Percentiles rank a stretch among this genome's conserved stretches.
These are phyloP conservation scores for Gentiana dahurica DNA, from an alignment of 257 asterid genomes.

Conservation along the genomic window DNA sequence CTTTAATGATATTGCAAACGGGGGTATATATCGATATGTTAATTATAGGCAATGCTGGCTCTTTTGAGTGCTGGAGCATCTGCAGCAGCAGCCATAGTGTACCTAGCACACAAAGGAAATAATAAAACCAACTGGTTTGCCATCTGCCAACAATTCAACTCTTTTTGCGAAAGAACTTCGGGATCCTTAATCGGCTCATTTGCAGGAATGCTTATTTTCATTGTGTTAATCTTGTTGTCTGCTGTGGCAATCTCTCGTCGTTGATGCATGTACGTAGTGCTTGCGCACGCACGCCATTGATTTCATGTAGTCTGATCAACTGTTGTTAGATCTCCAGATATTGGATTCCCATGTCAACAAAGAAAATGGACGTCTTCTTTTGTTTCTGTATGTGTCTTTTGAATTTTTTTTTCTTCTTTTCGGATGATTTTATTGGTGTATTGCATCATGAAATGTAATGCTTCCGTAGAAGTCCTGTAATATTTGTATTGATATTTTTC, in stretches of 20 bases:
- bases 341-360: no score
- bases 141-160: conserved; percentile 61
- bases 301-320: no score
- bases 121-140: conserved; percentile 60
- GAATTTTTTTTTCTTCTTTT: no score
- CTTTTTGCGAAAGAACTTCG: conserved; percentile 58
- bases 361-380: no score
- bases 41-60: conserved; percentile 44
- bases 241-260: conserved; percentile 42
- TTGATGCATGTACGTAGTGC: conserved; percentile 2
- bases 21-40: conserved; percentile 1
- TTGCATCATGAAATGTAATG: no score
- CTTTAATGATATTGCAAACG: background rate
- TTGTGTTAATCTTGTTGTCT: conserved; percentile 40
- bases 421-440: no score
- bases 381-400: no score
- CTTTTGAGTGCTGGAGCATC: conserved; percentile 56
- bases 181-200: conserved; percentile 68
- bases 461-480: no score
- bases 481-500: no score
- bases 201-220: conserved; percentile 32
- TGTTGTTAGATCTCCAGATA: no score
- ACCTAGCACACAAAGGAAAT: conserved; percentile 80
- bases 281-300: no score
- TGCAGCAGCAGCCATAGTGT: conserved; percentile 78